phyloP scores from a whole-genome alignment of 2,329 filamentous ascomycete species.

The Claviceps africana region DNA sequence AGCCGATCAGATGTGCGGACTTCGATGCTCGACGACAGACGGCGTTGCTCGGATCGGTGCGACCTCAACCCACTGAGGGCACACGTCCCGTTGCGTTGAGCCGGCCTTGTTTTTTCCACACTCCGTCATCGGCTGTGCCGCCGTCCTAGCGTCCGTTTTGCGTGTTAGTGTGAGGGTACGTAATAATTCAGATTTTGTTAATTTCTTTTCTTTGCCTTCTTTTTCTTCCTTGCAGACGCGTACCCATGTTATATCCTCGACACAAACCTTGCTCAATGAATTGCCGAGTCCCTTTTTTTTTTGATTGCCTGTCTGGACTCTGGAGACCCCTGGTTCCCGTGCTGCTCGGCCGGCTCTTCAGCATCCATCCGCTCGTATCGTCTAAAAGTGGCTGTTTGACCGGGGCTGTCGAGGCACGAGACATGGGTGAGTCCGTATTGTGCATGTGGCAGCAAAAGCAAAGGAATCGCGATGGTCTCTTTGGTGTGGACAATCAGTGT shows the following conservation, averaged over 20 bases:
- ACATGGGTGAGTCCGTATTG: not conserved
- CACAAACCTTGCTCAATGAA: not conserved
- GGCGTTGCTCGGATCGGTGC: not conserved
- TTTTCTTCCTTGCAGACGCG: not conserved
- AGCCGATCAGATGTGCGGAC: not conserved
- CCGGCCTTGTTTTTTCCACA: not conserved
- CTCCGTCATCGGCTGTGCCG: not conserved
- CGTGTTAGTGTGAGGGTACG: not conserved
- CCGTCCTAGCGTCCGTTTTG: not conserved
- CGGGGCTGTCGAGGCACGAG: not conserved
- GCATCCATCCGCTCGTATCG: not conserved
- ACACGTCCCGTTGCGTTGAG: not conserved
- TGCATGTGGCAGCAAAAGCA: not conserved
- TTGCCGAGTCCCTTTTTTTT: not conserved
- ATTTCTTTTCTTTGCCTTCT: too few species aligned
- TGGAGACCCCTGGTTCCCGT: too few species aligned
- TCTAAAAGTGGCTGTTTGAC: not conserved
- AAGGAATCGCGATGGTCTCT: not conserved
- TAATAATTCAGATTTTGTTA: not conserved
- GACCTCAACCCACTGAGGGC: not conserved
- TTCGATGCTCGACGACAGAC: not conserved
- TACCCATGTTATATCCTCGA: not conserved
- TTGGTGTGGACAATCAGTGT: not conserved
- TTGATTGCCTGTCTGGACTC: not conserved
- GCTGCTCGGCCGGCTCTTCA: not conserved